Evolutionary conservation across 495 filamentous ascomycete species (phyloP), one percentile per base, ranked within the genome.

Genomic region (Stereocaulon alpinum): DNA sequence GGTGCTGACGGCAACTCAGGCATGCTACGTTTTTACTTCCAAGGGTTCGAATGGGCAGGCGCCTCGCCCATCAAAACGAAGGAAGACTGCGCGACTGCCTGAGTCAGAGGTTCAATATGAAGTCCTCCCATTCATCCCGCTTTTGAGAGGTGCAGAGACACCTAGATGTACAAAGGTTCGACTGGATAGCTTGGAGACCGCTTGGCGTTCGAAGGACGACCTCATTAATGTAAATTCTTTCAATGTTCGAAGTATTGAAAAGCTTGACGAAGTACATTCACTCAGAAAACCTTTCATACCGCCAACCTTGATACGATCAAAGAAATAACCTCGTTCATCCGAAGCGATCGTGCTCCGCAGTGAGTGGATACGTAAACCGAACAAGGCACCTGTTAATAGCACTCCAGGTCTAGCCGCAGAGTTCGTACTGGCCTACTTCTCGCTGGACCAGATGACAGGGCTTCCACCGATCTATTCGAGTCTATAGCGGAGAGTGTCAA

Each of bases 381-480:
- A 3, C 20, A 22, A 43, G 29, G 12, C 20, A 6, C 58, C 72
- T 56, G 69, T 63, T 53, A 43, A 44, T 59, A 41, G 54, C 40
- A 59, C 65, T 61, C 60, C 59, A 76, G 74, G 54, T 76, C 69
- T 47, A 68, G 73, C 60, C 74, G 73, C 24, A 80, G 74, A 65
- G 84, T 96, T 29, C 87, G 89, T 0, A 84, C 89, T 6, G 91
- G 80, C 15, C 82, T 96, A 57, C 82, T 98, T 43, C 82, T 89
- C 32, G 85, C 87, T 18, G 91, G 89, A 6, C 88, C 90, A n/a
- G 91, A 90, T 63, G 86, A 91, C 56, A 85, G 89, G 29, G 87
- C 86, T 14, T 86, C 92, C 58, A 78, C 77, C 17, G 74, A 85
- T 37, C 74, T 96, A 20, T 85, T 96, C 58, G 79, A 79, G 65